Conservation (phyloP, 2,329 filamentous ascomycete genomes). For the Fusarium luffae region DNA sequence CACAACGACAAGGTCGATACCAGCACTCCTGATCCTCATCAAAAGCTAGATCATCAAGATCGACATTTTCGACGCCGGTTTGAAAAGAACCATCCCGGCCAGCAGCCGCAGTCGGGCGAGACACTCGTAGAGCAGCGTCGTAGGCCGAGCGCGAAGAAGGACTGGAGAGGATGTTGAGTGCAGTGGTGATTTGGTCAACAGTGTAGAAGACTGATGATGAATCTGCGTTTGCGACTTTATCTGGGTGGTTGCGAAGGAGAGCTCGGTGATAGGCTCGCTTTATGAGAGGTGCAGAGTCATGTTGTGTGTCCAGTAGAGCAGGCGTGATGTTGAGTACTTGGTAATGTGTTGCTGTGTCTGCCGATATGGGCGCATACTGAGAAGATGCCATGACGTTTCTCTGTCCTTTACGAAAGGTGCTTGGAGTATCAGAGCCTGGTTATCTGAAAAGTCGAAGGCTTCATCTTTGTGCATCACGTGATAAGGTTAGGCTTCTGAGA, state of each 20-base stretch:
- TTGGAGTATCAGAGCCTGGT: background rate
- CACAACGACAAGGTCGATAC: conserved; percentile 71
- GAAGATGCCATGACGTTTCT: conserved; percentile 19
- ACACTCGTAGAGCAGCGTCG: conserved; percentile 60
- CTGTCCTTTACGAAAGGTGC: background rate
- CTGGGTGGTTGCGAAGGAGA: conserved; percentile 73
- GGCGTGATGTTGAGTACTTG: conserved; percentile 68
- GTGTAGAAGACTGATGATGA: conserved; percentile 60
- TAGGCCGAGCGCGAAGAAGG: conserved; percentile 63
- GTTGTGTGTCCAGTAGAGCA: conserved; percentile 57
- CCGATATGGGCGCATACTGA: conserved; percentile 4
- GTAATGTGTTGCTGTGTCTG: conserved; percentile 63
- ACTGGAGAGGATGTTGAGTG: conserved; percentile 67
- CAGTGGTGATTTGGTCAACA: conserved; percentile 72
- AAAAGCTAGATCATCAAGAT: conserved; percentile 71
- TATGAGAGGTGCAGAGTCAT: conserved; percentile 60
- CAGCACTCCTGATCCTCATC: conserved; percentile 62
- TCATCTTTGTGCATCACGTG: conserved; percentile 41
- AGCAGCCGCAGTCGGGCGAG: conserved; percentile 36
- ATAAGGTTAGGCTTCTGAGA: background rate
- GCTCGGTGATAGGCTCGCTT: conserved; percentile 73
- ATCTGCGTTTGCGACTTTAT: conserved; percentile 57
- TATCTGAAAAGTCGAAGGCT: conserved; percentile 4
- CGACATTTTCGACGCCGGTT: conserved; percentile 71
- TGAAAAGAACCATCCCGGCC: conserved; percentile 54